Conservation (phyloP, 371 early-diverging fungal species). For the Umbelopsis sp. region DNA sequence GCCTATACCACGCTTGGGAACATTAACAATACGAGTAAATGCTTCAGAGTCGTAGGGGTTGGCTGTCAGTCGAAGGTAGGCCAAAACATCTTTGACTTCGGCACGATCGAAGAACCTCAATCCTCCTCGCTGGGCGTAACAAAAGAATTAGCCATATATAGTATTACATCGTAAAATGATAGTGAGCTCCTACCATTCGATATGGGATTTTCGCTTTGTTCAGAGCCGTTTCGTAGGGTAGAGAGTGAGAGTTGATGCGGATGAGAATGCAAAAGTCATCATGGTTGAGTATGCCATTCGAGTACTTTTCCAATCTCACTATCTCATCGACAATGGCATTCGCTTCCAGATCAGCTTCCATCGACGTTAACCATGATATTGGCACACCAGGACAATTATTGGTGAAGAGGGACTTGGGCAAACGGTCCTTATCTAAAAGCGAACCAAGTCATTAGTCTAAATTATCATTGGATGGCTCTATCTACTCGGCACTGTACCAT, state of each 20-base stretch:
- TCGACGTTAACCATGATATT: conserved; percentile 30
- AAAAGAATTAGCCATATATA: not conserved
- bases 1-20: conserved; percentile 54
- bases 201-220: conserved; percentile 45
- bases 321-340: conserved; percentile 48
- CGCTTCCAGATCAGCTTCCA: conserved; percentile 37
- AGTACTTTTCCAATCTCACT: conserved; percentile 37
- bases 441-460: conserved; percentile 5
- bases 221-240: conserved; percentile 51
- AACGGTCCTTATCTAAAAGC: conserved; percentile 27
- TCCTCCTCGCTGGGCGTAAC: conserved; percentile 37
- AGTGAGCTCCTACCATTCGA: conserved; percentile 39
- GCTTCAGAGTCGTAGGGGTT: conserved; percentile 51
- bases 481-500: conserved; percentile 34
- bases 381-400: conserved; percentile 41
- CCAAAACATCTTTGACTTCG: conserved; percentile 49
- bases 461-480: not conserved
- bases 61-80: conserved; percentile 49
- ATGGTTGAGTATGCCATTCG: conserved; percentile 37
- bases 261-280: conserved; percentile 62
- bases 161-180: not conserved
- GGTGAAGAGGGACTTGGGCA: conserved; percentile 34
- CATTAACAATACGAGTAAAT: conserved; percentile 47
- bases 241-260: conserved; percentile 50
- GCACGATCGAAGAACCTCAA: conserved; percentile 46